Evolutionary conservation across 1,284 basidiomycete genomes (phyloP).

Genomic region (Ceratobasidium theobromae): DNA sequence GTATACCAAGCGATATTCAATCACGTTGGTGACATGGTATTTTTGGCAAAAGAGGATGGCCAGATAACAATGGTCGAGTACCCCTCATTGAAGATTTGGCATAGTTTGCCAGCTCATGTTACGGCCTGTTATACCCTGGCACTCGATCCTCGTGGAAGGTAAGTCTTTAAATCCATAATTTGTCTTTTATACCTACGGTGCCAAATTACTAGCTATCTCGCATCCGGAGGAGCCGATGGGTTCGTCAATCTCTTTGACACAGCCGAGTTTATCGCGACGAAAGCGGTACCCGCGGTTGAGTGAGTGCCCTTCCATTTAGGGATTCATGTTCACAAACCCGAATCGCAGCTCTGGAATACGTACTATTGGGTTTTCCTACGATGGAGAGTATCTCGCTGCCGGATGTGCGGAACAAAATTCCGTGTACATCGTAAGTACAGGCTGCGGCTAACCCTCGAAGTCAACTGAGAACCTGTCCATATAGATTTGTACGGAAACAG

Average conservation of each 20-base stretch:
- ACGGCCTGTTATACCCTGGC: slow-evolving; percentile 72
- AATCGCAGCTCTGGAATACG: slow-evolving; percentile 19
- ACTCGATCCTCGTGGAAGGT: slow-evolving; percentile 72
- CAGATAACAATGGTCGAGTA: slow-evolving; percentile 43
- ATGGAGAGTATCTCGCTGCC: slow-evolving; percentile 21
- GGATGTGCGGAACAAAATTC: slow-evolving; percentile 24
- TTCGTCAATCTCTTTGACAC: slow-evolving; percentile 27
- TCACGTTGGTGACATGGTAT: slow-evolving; percentile 24
- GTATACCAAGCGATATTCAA: slow-evolving; percentile 31
- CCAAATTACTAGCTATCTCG: slow-evolving; percentile 9
- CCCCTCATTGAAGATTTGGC: slow-evolving; percentile 57
- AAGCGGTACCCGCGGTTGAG: slow-evolving; percentile 17
- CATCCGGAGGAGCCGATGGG: slow-evolving; percentile 25
- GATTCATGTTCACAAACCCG: not conserved
- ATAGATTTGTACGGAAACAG: slow-evolving; percentile 21
- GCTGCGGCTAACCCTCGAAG: not conserved
- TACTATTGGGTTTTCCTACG: slow-evolving; percentile 9
- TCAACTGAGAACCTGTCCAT: not conserved
- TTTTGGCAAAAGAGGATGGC: slow-evolving; percentile 25
- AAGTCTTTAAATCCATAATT: slow-evolving; percentile 28
- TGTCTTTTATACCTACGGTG: not conserved
- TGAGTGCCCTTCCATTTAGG: not conserved
- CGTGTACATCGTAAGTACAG: slow-evolving; percentile 8
- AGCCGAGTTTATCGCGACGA: slow-evolving; percentile 24
- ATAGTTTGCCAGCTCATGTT: slow-evolving; percentile 68